Conservation (phyloP, 768 basidiomycete genomes). For the Hygrophoropsis aurantiaca region DNA sequence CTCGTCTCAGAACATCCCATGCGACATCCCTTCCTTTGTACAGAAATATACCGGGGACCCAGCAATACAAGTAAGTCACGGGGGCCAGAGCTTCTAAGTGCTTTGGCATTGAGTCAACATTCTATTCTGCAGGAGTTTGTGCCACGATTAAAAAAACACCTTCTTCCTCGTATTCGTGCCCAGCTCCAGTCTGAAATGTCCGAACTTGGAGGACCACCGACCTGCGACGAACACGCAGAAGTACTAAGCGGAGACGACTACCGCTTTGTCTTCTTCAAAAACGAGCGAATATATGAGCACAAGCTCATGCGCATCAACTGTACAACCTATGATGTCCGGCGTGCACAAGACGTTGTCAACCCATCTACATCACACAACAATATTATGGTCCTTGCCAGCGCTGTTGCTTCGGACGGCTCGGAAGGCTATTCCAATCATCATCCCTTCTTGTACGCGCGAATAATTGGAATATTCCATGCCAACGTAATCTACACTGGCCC, state of each 20-base stretch:
- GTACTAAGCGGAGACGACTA: too few species aligned
- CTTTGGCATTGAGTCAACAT: too few species aligned
- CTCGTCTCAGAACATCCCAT: not conserved
- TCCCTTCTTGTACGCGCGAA: constrained; percentile 12
- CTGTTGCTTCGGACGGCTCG: too few species aligned
- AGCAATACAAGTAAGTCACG: constrained; percentile 13
- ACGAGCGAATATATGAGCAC: constrained; percentile 24
- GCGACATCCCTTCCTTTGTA: not conserved
- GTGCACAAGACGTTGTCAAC: constrained; percentile 35
- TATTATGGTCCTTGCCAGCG: constrained; percentile 33
- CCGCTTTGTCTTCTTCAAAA: constrained; percentile 15
- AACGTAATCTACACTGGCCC: constrained; percentile 3
- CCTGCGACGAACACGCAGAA: too few species aligned
- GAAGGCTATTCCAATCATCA: not conserved
- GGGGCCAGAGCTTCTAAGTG: too few species aligned
- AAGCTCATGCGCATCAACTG: constrained; percentile 27
- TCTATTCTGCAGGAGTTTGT: not conserved
- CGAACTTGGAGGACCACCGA: too few species aligned
- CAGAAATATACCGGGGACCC: constrained; percentile 20
- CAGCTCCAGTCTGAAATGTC: not conserved
- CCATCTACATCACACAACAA: constrained; percentile 36
- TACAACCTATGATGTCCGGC: constrained; percentile 26
- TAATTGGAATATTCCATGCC: constrained; percentile 15
- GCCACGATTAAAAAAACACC: not conserved
- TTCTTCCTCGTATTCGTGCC: not conserved